phyloP scores from a whole-genome alignment of 768 basidiomycete genomes.

The Dacryopinax primogenitus region DNA sequence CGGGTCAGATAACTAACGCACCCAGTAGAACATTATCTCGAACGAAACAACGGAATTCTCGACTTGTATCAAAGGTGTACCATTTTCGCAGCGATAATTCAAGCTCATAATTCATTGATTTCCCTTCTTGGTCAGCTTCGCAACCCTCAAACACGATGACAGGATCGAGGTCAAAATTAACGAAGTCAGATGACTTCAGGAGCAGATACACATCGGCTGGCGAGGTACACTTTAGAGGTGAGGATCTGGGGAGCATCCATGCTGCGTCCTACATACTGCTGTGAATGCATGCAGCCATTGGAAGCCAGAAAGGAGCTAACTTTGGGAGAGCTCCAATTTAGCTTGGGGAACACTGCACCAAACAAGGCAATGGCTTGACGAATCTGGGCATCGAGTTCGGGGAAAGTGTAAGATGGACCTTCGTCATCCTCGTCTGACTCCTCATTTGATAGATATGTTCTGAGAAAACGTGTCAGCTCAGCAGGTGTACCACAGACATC shows the following conservation, averaged over 20 bases:
- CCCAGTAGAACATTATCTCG: slow-evolving; percentile 58
- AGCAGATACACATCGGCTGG: slow-evolving; percentile 85
- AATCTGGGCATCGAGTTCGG: slow-evolving; percentile 65
- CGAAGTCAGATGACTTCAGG: slow-evolving; percentile 85
- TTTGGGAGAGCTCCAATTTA: slow-evolving; percentile 92
- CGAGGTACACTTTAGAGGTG: slow-evolving; percentile 73
- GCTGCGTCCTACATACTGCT: slow-evolving; percentile 58
- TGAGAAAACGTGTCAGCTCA: slow-evolving; percentile 31
- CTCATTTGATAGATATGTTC: slow-evolving; percentile 47
- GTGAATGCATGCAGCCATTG: background rate
- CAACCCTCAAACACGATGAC: slow-evolving; percentile 59
- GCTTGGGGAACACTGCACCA: slow-evolving; percentile 84
- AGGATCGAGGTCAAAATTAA: slow-evolving; percentile 58
- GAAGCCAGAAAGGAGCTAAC: slow-evolving; percentile 30
- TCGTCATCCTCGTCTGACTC: slow-evolving; percentile 24
- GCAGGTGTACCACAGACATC: background rate
- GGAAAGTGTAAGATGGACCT: slow-evolving; percentile 47
- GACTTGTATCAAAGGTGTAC: slow-evolving; percentile 69
- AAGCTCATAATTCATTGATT: slow-evolving; percentile 35
- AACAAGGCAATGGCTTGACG: slow-evolving; percentile 50
- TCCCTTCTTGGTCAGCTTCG: slow-evolving; percentile 19
- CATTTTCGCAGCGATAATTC: slow-evolving; percentile 86
- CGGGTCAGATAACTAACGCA: slow-evolving; percentile 24
- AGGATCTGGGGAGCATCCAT: slow-evolving; percentile 75
- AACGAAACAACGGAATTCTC: slow-evolving; percentile 88